Conservation (phyloP, 2,329 filamentous ascomycete species). For the Anisogramma anomala region DNA sequence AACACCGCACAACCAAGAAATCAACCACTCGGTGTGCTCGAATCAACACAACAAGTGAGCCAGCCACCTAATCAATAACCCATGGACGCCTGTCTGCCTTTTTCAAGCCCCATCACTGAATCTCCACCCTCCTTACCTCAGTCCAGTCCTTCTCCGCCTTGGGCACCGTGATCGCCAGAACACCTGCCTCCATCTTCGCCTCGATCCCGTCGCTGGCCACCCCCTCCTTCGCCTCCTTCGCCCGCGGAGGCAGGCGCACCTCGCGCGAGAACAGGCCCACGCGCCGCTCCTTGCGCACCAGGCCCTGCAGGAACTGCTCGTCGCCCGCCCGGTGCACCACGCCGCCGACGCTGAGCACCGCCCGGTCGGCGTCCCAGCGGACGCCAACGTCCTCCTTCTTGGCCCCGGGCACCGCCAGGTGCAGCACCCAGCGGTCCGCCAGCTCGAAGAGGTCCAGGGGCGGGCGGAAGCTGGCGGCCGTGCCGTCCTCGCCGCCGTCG, state of each 20-base stretch:
- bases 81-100: no score
- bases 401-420: slow-evolving; percentile 62
- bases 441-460: slow-evolving; percentile 69
- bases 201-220: slow-evolving; percentile 57
- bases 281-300: slow-evolving; percentile 55
- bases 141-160: slow-evolving; percentile 59
- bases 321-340: slow-evolving; percentile 62
- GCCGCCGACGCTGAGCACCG: slow-evolving; percentile 55
- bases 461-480: slow-evolving; percentile 41
- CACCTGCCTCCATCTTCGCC: slow-evolving; percentile 68
- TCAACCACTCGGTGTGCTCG: neutral
- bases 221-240: slow-evolving; percentile 34
- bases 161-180: slow-evolving; percentile 65
- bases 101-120: slow-evolving; percentile 34
- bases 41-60: neutral
- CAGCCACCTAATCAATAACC: neutral
- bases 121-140: slow-evolving; percentile 48
- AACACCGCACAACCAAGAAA: neutral
- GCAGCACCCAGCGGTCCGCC: slow-evolving; percentile 47
- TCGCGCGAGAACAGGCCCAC: slow-evolving; percentile 65
- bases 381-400: slow-evolving; percentile 69
- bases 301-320: slow-evolving; percentile 53
- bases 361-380: slow-evolving; percentile 61
- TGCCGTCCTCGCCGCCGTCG: slow-evolving; percentile 15
- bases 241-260: slow-evolving; percentile 45